Evolutionary conservation across 176 grass and related monocot species (phyloP).

Genomic region (Eleusine coracana): DNA sequence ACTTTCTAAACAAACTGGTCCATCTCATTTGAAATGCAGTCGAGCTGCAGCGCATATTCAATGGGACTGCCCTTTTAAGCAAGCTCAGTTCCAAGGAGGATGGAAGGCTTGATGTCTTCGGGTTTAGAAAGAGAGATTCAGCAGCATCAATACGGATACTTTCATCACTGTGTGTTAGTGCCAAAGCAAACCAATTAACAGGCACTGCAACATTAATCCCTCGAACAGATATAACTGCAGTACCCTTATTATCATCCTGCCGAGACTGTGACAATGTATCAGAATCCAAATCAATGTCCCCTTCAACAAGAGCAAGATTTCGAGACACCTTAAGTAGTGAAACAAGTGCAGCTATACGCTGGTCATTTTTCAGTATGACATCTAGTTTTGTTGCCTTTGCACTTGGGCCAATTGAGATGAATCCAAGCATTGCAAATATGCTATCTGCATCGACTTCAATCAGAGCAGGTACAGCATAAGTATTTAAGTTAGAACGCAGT

Average conservation of each 20-base stretch:
- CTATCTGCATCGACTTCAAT: conserved; percentile 82
- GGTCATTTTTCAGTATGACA: conserved; percentile 68
- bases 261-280: conserved; percentile 32
- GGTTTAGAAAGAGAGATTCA: conserved; percentile 90
- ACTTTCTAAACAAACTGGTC: conserved; percentile 88
- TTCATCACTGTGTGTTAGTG: conserved; percentile 90
- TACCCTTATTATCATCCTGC: conserved; percentile 34
- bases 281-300: conserved; percentile 81
- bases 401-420: conserved; percentile 77
- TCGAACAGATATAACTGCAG: conserved; percentile 75
- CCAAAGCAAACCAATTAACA: conserved; percentile 84
- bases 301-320: conserved; percentile 83
- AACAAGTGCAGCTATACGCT: conserved; percentile 85
- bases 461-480: conserved; percentile 72
- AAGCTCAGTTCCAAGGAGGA: conserved; percentile 90
- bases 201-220: conserved; percentile 80
- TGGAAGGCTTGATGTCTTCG: conserved; percentile 93
- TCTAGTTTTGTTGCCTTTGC: conserved; percentile 46
- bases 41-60: conserved; percentile 98
- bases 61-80: conserved; percentile 75
- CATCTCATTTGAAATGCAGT: conserved; percentile 99
- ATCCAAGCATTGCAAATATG: conserved; percentile 97
- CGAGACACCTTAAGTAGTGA: conserved; percentile 90
- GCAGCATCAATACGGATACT: conserved; percentile 89
- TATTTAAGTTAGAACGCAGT: conserved; percentile 91